Evolutionary conservation across 2,329 filamentous ascomycete genomes (phyloP).

Genomic region (Xylariales sp.): DNA sequence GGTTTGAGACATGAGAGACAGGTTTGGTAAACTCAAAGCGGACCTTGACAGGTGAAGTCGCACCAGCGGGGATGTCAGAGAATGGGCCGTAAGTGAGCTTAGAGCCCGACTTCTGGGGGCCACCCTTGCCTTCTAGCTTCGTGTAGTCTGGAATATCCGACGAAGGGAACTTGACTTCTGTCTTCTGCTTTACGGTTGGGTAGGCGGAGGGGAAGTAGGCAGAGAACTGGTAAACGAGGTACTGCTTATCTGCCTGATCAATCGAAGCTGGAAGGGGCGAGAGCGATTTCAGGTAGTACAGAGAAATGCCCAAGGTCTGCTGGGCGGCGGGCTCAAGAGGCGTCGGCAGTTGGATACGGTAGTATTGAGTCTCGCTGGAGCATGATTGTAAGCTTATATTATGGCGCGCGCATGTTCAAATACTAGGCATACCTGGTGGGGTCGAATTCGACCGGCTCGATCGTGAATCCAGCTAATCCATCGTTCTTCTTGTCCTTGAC

Average conservation of each 20-base stretch:
- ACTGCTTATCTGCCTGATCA: conserved; percentile 81
- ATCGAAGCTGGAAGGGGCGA: conserved; percentile 77
- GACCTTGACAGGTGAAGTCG: conserved; percentile 66
- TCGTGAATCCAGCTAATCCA: conserved; percentile 61
- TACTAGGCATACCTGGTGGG: conserved; percentile 44
- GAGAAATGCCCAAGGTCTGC: conserved; percentile 83
- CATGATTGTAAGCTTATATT: conserved; percentile 19
- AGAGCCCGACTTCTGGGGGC: conserved; percentile 76
- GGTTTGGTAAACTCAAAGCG: conserved; percentile 97
- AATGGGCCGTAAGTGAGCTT: conserved; percentile 91
- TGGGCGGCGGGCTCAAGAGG: conserved; percentile 73
- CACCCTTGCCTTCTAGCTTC: conserved; percentile 56
- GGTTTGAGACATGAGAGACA: conserved; percentile 68
- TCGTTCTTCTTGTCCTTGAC: conserved; percentile 87
- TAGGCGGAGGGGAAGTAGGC: conserved; percentile 83
- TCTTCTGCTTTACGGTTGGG: conserved; percentile 87
- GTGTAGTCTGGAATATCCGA: conserved; percentile 82
- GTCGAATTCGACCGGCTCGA: conserved; percentile 64
- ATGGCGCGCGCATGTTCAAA: too few relatives aligned
- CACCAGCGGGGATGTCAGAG: conserved; percentile 74
- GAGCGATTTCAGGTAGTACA: conserved; percentile 75
- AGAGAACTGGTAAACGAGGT: conserved; percentile 79
- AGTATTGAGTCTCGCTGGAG: conserved; percentile 70
- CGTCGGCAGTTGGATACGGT: conserved; percentile 72
- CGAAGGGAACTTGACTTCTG: conserved; percentile 84